These are phyloP conservation scores for Euphorbia celastroides DNA, from an alignment of 441 rosid species.

Conservation along the genomic window DNA sequence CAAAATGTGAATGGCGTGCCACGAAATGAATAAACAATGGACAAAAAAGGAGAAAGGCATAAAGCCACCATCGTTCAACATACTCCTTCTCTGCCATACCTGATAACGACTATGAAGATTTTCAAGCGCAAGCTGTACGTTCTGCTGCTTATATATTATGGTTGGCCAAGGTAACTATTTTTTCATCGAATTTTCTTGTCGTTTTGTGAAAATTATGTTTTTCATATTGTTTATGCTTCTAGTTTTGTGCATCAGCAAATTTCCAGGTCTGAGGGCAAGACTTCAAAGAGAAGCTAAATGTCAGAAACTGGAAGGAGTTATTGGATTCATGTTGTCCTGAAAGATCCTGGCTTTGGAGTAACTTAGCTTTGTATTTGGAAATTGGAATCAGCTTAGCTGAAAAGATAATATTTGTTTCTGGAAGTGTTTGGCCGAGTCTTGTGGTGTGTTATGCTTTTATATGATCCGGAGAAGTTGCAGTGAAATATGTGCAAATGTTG, in stretches of 20 bases:
- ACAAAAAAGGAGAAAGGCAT: too few species aligned
- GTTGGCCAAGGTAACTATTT: slow-evolving; percentile 57
- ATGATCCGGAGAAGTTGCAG: not conserved
- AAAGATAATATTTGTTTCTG: not conserved
- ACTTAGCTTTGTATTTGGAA: slow-evolving; percentile 16
- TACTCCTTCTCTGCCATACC: slow-evolving; percentile 42
- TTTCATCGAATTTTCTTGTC: too few species aligned
- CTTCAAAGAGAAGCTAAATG: slow-evolving; percentile 43
- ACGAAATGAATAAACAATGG: too few species aligned
- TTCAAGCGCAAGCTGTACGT: slow-evolving; percentile 57
- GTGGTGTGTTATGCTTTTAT: too few species aligned
- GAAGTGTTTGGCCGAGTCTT: not conserved
- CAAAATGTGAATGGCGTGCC: not conserved
- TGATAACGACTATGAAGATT: slow-evolving; percentile 61
- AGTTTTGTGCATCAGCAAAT: slow-evolving; percentile 44
- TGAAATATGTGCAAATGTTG: not conserved
- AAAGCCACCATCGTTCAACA: slow-evolving; percentile 19
- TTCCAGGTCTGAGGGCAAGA: slow-evolving; percentile 31
- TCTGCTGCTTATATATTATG: slow-evolving; percentile 61
- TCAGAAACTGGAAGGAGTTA: slow-evolving; percentile 32
- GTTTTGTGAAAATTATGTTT: not conserved
- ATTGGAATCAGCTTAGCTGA: too few species aligned
- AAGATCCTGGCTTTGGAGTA: slow-evolving; percentile 41
- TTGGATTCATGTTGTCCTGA: slow-evolving; percentile 39
- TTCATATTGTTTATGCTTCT: not conserved